Evolutionary conservation across 306 rosid species (phyloP), one percentile per base, ranked within the genome.

Genomic region (Delonix regia): DNA sequence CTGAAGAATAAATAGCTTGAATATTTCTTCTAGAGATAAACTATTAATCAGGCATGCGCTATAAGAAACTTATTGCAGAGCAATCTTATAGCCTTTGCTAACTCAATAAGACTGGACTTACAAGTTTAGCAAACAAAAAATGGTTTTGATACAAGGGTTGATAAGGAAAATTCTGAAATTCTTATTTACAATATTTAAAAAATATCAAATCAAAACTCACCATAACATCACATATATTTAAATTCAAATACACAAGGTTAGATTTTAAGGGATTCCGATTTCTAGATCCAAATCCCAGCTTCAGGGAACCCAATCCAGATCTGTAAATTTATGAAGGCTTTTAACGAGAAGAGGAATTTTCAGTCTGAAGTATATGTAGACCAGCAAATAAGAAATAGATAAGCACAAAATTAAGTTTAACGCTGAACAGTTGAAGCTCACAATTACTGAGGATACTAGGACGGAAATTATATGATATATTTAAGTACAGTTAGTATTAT

Each of bases 1-100:
- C 97, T 93, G 52, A 75, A 62, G 66, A 33, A 34, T 48, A 42
- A 36, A 75, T 3, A 10, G 48, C 11, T 18, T 42, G 72, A 6
- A 69, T 47, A 66, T 66, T 27, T 45, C 28, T 64, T 77, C 76
- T 30, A 69, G 45, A 75, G 69, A 42, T 1, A 24, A 22, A 44
- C 30, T 66, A 63, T 18, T 4, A 12, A 39, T 30, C 13, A 52
- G 14, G 19, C 62, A 10, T 19, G 38, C 19, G 18, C 12, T 25
- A 33, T 15, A 38, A 33, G 28, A 49, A 27, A 47, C 15, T 48
- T 30, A 51, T 33, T 24, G 22, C 74, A 71, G 5, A 33, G 11
- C 44, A 71, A 51, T 18, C 1, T 18, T 9, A 24, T 53, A 12
- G 41, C 27, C 34, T 56, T 73, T 41, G 18, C 14, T 5, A 30